Percentiles rank a stretch among this genome's conserved stretches.
phyloP scores from a whole-genome alignment of 2,329 filamentous ascomycete genomes.

The Verticillium nonalfalfae region DNA sequence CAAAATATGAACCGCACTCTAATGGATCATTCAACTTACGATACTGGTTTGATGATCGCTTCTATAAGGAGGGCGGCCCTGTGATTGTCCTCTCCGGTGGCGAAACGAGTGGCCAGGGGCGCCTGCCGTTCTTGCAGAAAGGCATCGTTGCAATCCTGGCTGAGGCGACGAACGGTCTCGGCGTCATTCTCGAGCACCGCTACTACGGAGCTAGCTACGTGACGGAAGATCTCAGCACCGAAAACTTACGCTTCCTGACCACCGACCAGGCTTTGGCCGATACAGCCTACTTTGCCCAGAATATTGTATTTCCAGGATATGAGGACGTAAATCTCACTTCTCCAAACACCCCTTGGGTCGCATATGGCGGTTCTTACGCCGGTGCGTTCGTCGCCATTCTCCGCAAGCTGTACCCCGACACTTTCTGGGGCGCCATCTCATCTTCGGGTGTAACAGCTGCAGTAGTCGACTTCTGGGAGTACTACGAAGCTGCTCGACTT shows the following conservation, averaged over 20 bases:
- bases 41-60: slow-evolving; percentile 76
- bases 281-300: slow-evolving; percentile 70
- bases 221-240: slow-evolving; percentile 53
- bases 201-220: slow-evolving; percentile 80
- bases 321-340: slow-evolving; percentile 63
- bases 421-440: slow-evolving; percentile 73
- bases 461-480: slow-evolving; percentile 70
- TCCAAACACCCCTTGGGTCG: slow-evolving; percentile 62
- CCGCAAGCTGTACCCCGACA: slow-evolving; percentile 68
- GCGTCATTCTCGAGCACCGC: slow-evolving; percentile 77
- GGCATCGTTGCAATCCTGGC: slow-evolving; percentile 69
- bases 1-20: slow-evolving; percentile 69
- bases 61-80: slow-evolving; percentile 72
- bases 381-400: slow-evolving; percentile 74
- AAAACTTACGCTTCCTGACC: slow-evolving; percentile 73
- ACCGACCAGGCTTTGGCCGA: slow-evolving; percentile 81
- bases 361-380: slow-evolving; percentile 80
- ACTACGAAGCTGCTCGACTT: slow-evolving; percentile 43
- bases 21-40: slow-evolving; percentile 62
- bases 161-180: slow-evolving; percentile 65
- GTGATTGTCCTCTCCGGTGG: slow-evolving; percentile 72
- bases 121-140: slow-evolving; percentile 68
- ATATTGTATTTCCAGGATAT: slow-evolving; percentile 65
- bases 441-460: slow-evolving; percentile 75
- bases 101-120: slow-evolving; percentile 57